Conservation (phyloP, 345 rosid genomes). For the Laguncularia racemosa region DNA sequence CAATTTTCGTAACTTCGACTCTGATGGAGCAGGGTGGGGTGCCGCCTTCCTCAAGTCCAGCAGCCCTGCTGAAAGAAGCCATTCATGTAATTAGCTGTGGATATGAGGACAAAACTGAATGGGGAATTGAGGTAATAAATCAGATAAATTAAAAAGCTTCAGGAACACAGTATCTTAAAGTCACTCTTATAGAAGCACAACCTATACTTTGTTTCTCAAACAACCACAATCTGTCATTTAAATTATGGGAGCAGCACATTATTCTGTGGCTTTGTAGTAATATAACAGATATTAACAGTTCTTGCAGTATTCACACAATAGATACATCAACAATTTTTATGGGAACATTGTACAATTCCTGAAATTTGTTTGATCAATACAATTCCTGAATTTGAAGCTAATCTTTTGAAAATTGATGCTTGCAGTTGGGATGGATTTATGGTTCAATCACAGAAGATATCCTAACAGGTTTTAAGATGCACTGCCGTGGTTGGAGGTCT, state of each 20-base stretch:
- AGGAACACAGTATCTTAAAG: too few relatives aligned
- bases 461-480: conserved; percentile 97
- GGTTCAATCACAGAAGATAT: conserved; percentile 99
- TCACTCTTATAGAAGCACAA: background rate
- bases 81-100: conserved; percentile 98
- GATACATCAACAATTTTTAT: background rate
- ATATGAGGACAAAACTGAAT: conserved; percentile 96
- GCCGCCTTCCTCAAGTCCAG: conserved; percentile 97
- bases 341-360: background rate
- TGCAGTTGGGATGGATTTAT: conserved; percentile 92
- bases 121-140: conserved; percentile 82
- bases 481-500: conserved; percentile 97
- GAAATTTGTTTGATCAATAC: background rate
- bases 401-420: conserved; percentile 11
- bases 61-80: conserved; percentile 92
- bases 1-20: conserved; percentile 86
- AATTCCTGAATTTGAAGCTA: background rate
- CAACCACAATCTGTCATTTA: too few relatives aligned
- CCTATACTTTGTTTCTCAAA: background rate
- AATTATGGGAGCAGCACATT: too few relatives aligned
- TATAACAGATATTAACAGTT: too few relatives aligned
- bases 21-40: conserved; percentile 94
- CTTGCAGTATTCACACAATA: too few relatives aligned
- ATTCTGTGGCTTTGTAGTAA: too few relatives aligned
- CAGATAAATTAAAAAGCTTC: background rate